phyloP scores from a whole-genome alignment of 129 eudicot species.

The Sambucus nigra region DNA sequence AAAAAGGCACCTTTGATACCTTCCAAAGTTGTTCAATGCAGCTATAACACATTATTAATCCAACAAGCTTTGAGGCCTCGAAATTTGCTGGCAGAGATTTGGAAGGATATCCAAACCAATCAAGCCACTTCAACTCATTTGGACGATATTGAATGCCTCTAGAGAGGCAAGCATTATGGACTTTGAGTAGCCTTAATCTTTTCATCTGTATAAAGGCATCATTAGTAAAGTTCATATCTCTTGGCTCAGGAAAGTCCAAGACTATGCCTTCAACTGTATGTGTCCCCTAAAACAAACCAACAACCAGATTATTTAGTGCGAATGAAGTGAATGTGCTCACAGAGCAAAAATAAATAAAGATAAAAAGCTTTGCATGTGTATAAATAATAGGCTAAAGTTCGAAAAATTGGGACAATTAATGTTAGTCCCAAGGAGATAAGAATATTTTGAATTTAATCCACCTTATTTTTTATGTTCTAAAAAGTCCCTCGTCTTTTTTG shows the following conservation, averaged over 20 bases:
- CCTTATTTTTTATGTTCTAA: too few species aligned
- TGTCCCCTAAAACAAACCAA: slow-evolving; percentile 3
- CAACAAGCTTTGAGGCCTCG: slow-evolving; percentile 12
- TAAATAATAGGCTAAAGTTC: too few species aligned
- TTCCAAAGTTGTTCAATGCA: slow-evolving; percentile 6
- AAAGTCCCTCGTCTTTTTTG: too few species aligned
- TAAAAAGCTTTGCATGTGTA: background rate
- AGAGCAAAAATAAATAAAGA: background rate
- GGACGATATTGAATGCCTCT: slow-evolving; percentile 12
- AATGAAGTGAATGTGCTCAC: too few species aligned
- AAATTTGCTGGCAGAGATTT: slow-evolving; percentile 1
- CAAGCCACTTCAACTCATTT: slow-evolving; percentile 12
- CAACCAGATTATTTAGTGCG: background rate
- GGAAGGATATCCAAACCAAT: slow-evolving; percentile 2
- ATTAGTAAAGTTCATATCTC: too few species aligned
- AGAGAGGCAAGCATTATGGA: background rate
- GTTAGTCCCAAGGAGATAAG: too few species aligned
- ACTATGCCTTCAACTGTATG: too few species aligned
- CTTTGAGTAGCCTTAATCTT: background rate
- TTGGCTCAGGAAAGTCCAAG: too few species aligned
- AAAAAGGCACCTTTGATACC: slow-evolving; percentile 13
- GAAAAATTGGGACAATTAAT: too few species aligned
- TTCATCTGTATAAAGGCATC: background rate
- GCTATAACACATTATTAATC: slow-evolving; percentile 11
- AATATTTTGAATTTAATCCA: too few species aligned